Base-by-base conservation (phyloP, 1,284 basidiomycete genomes). In the Cryptococcus hybrid region DNA sequence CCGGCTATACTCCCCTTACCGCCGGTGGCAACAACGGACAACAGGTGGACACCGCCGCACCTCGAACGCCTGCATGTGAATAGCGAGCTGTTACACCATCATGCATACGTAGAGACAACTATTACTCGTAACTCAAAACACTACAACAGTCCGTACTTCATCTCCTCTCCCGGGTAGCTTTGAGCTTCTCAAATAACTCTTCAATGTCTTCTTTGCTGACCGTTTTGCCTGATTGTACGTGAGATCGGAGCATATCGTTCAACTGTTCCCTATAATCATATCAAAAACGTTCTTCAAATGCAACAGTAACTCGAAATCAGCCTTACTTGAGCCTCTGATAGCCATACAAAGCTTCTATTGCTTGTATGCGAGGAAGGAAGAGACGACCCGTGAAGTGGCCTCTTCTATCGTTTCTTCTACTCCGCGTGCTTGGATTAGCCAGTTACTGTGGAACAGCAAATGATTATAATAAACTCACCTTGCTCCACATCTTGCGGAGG, bases 321-420 rank as follows among this genome's bases (percentile, higher is more conserved):
- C 66, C 72, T 62, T 62, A 76, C 76, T 75, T 75, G 66, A 78
- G 72, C 15, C 54, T 58, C 40, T 74, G 70, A 57, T 75, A 77
- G 5, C 70, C 74, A 44, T 75, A 69, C 42, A 77, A 45, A 3
- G 75, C 74, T 55, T 78, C 75, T 50, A 78, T 76, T 30, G 77
- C 74, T 55, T 78, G 77, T 0, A 70, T 69, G 4, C 75, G 53
- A 2, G 77, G 77, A 8, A 78, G 47, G 56, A 40, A 11, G 60
- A 60, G 2, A 78, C 59, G 1, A 75, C 65, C 35, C 71, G 64
- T 30, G 59, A 65, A 7, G 74, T 75, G 12, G 74, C 67, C 49
- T 74, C 48, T n/a, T 77, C 76, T 7, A 75, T 61, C 3, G 72
- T 70, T 56, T 76, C 74, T 9, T 71, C 72, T 70, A 57, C 50